Conservation (phyloP, 2,329 filamentous ascomycete genomes). For the Hirsutella minnesotensis region DNA sequence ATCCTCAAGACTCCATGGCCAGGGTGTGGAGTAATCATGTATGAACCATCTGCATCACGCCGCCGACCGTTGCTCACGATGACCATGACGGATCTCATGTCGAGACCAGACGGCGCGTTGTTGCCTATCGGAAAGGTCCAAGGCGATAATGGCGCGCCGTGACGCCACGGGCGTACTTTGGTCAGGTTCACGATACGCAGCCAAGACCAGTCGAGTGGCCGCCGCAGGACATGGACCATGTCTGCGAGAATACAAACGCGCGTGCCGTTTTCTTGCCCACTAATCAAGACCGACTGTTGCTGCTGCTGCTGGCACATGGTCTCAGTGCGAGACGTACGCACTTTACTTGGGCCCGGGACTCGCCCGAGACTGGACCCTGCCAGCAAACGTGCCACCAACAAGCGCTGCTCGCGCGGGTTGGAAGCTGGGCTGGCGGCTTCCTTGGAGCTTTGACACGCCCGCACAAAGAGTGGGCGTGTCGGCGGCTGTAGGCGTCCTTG, state of each 20-base stretch:
- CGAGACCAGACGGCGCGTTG: constrained; percentile 1
- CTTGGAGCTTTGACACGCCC: neutral
- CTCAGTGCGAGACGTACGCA: neutral
- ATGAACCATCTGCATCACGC: neutral
- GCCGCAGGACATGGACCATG: neutral
- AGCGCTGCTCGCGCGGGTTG: neutral
- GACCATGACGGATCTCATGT: neutral
- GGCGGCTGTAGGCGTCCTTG: no score
- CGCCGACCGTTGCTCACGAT: neutral
- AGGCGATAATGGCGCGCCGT: neutral
- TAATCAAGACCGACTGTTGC: no score
- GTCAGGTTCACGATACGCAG: constrained; percentile 1
- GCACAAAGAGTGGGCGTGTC: no score
- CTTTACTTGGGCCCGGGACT: neutral
- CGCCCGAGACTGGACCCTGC: neutral
- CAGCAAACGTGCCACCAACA: neutral
- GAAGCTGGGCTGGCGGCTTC: neutral
- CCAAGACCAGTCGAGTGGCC: neutral
- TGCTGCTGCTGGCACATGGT: neutral
- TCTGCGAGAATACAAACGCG: neutral
- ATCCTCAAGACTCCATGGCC: neutral
- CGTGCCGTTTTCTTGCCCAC: neutral
- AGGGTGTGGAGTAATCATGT: neutral
- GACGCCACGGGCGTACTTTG: neutral
- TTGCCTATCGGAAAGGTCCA: constrained; percentile 2